Conservation (phyloP, 768 basidiomycete genomes). For the Tephrocybe sp. region DNA sequence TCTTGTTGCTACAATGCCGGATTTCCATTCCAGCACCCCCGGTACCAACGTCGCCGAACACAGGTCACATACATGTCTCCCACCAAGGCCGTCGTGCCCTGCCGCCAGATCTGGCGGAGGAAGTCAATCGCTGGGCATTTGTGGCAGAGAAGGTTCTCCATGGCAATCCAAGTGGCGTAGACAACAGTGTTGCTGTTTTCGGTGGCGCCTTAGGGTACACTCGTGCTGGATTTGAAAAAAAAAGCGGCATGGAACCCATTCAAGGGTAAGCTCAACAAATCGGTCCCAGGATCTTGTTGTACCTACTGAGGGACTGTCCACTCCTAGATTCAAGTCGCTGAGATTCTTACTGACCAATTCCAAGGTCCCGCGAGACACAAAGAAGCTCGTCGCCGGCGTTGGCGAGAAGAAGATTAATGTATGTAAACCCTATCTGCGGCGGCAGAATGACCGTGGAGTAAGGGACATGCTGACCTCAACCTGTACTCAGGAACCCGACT, state of each 20-base stretch:
- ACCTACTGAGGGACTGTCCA: slow-evolving; percentile 14
- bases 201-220: slow-evolving; percentile 94
- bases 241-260: slow-evolving; percentile 82
- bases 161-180: slow-evolving; percentile 96
- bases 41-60: slow-evolving; percentile 40
- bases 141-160: slow-evolving; percentile 94
- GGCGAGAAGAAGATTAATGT: slow-evolving; percentile 66
- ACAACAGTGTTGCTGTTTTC: slow-evolving; percentile 91
- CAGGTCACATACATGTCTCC: slow-evolving; percentile 59
- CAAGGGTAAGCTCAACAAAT: slow-evolving; percentile 62
- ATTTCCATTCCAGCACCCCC: slow-evolving; percentile 59
- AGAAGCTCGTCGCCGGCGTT: slow-evolving; percentile 91
- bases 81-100: slow-evolving; percentile 69
- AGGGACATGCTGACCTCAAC: slow-evolving; percentile 10
- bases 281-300: slow-evolving; percentile 11
- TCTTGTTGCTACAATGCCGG: slow-evolving; percentile 75
- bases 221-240: slow-evolving; percentile 72
- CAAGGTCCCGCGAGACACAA: slow-evolving; percentile 91
- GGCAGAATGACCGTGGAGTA: slow-evolving; percentile 4
- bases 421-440: slow-evolving; percentile 23
- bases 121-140: slow-evolving; percentile 93
- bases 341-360: slow-evolving; percentile 92
- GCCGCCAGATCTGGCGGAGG: slow-evolving; percentile 62
- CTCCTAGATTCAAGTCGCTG: slow-evolving; percentile 81
- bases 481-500: slow-evolving; percentile 71